Base-by-base conservation (phyloP, 2,329 filamentous ascomycete genomes). In the Nannizziopsis barbatae region DNA sequence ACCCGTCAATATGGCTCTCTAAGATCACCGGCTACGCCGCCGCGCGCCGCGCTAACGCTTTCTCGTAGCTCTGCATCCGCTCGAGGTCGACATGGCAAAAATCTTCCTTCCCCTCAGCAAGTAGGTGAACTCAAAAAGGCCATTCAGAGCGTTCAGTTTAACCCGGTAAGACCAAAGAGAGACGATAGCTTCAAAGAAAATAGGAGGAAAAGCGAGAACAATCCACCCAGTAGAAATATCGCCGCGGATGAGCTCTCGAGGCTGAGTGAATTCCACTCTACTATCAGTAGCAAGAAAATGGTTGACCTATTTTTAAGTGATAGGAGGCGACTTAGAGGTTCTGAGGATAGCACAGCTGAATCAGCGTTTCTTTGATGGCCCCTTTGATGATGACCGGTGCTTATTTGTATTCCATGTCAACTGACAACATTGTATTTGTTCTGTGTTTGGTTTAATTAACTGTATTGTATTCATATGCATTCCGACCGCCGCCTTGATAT, bases 271-370 rank as follows among this genome's bases (percentile, higher is more conserved):
- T 42, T 52, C 22, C 52, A 50, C 43, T 55, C 52, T 39, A 51
- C 54, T 8, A 52, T 55, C 18, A 55, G 53, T 31, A 55, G 51
- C 39, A 57, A 56, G 42, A 50, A 52, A 9, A 57, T 57, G 54
- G 54, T 56, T 41, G 54, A 56, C 47, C 30, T 55, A 44, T 56
- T 56, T 20, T 49, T 56, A 33, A 55, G 52, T 36, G 50, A 55
- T 20, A 50, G 54, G 33, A 51, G 54, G 22, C 51, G 53, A 31
- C 38, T 47, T n/a, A 48, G 33, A 2, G 32, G 12, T 18, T 47
- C 50, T 11, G 53, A 50, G 11, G 54, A 55, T 33, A 52, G 47
- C 10, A 12, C 40, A 12, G 18, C 42, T 31, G 53, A 56, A 27
- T 47, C 53, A 17, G 54, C 53, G 10, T 56, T 56, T 42, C 38